Evolutionary conservation across 768 basidiomycete species (phyloP).

Genomic region (Paxillus involutus): DNA sequence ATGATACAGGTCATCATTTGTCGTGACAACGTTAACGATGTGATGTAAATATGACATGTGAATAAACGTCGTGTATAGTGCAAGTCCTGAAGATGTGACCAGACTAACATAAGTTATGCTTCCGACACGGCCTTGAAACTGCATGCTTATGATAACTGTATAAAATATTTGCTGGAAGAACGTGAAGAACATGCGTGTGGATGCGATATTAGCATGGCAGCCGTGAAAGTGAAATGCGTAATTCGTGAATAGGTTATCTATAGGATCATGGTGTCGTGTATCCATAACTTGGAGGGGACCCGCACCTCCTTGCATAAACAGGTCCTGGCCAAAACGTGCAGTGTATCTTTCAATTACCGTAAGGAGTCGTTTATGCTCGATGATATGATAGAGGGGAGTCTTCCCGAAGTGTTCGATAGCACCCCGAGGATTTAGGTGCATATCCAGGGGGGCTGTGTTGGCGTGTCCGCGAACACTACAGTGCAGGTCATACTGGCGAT

Average conservation of each 20-base stretch:
- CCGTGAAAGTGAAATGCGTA: not conserved
- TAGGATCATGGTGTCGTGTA: not conserved
- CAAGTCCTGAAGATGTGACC: too few species aligned
- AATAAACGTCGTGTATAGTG: too few species aligned
- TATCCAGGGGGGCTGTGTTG: too few species aligned
- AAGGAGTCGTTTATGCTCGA: not conserved
- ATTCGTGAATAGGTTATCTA: not conserved
- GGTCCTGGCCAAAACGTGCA: not conserved
- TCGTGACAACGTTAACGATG: too few species aligned
- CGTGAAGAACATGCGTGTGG: not conserved
- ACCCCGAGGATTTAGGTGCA: not conserved
- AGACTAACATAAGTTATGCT: too few species aligned
- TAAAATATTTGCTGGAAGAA: not conserved
- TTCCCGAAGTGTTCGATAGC: not conserved
- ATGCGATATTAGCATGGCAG: not conserved
- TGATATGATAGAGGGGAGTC: not conserved
- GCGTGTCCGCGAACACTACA: not conserved
- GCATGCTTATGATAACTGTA: not conserved
- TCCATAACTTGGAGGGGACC: not conserved
- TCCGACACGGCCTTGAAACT: too few species aligned
- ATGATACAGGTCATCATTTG: too few species aligned
- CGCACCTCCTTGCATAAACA: not conserved
- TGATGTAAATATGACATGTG: too few species aligned
- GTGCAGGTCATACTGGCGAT: slow-evolving; percentile 16
- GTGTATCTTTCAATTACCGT: not conserved